These are phyloP conservation scores for Pseudoperonospora humuli DNA, from an alignment of 352 stramenopile genomes.

Conservation along the genomic window DNA sequence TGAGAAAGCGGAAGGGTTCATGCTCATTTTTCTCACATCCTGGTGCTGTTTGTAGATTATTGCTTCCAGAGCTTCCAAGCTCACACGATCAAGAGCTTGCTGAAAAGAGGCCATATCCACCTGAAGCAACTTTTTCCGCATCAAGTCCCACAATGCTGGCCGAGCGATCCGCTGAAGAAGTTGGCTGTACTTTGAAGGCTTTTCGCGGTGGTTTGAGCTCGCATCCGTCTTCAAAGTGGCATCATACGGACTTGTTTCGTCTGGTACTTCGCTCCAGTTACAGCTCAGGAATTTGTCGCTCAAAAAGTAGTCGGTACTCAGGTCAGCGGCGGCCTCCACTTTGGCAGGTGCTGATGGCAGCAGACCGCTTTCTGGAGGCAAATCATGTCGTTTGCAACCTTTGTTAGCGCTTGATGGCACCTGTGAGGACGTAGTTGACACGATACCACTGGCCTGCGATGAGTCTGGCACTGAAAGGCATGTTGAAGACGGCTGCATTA, in stretches of 20 bases:
- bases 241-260: neutral
- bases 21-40: slow-evolving; percentile 35
- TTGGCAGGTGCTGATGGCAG: slow-evolving; percentile 2
- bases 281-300: slow-evolving; percentile 25
- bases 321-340: slow-evolving; percentile 6
- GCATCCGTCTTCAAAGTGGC: neutral
- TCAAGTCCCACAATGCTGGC: slow-evolving; percentile 39
- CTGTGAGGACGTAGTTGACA: neutral
- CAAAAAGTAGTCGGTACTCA: slow-evolving; percentile 30
- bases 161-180: slow-evolving; percentile 30
- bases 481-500: neutral
- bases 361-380: neutral
- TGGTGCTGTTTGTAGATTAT: slow-evolving; percentile 38
- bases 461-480: neutral
- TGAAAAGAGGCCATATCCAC: slow-evolving; percentile 21
- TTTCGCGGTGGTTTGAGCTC: neutral
- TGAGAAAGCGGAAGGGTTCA: slow-evolving; percentile 35
- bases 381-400: neutral
- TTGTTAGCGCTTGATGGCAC: neutral
- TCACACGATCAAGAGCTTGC: slow-evolving; percentile 21
- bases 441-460: neutral
- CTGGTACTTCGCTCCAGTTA: slow-evolving; percentile 13
- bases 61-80: slow-evolving; percentile 36
- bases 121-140: slow-evolving; percentile 36
- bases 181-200: slow-evolving; percentile 4